Percentiles rank a stretch among this genome's conserved stretches.
These are phyloP conservation scores for Phlegmacium glaucopus DNA, from an alignment of 768 basidiomycete species.

Conservation along the genomic window DNA sequence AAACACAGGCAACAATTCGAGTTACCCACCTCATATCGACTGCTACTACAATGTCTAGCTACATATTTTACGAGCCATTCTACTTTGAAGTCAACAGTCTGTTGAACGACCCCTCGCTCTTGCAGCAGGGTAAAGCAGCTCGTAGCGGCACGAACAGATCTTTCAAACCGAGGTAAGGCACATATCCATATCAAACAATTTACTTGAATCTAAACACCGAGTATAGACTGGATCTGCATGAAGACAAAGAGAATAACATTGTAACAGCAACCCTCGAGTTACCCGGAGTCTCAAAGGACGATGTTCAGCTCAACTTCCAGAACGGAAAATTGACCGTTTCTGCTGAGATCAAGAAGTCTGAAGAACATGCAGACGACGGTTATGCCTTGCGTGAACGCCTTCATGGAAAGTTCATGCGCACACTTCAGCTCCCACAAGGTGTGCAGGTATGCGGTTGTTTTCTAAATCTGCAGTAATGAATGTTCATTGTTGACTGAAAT, in stretches of 20 bases:
- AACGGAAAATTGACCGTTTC: constrained; percentile 48
- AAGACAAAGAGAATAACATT: constrained; percentile 40
- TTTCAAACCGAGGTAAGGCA: constrained; percentile 30
- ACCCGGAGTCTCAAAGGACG: constrained; percentile 49
- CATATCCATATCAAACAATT: background rate
- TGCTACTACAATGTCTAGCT: too few relatives aligned
- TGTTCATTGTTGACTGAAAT: too few relatives aligned
- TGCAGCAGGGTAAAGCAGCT: background rate
- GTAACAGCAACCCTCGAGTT: constrained; percentile 58
- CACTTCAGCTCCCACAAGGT: constrained; percentile 46
- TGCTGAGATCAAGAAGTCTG: constrained; percentile 38
- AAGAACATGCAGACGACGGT: constrained; percentile 32
- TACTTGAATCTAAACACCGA: background rate
- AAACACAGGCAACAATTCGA: too few relatives aligned
- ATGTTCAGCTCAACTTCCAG: constrained; percentile 49
- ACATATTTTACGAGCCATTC: too few relatives aligned
- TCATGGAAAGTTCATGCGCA: constrained; percentile 43
- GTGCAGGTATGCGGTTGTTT: constrained; percentile 40
- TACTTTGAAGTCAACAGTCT: too few relatives aligned
- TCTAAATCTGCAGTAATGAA: background rate
- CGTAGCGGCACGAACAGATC: constrained; percentile 9
- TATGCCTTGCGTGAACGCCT: constrained; percentile 46
- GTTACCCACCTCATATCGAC: too few relatives aligned
- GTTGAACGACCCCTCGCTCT: constrained; percentile 28
- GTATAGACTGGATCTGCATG: constrained; percentile 52